Percentiles rank a stretch among this genome's conserved stretches.
Conservation (phyloP, 495 filamentous ascomycete species). For the Podospora comata region DNA sequence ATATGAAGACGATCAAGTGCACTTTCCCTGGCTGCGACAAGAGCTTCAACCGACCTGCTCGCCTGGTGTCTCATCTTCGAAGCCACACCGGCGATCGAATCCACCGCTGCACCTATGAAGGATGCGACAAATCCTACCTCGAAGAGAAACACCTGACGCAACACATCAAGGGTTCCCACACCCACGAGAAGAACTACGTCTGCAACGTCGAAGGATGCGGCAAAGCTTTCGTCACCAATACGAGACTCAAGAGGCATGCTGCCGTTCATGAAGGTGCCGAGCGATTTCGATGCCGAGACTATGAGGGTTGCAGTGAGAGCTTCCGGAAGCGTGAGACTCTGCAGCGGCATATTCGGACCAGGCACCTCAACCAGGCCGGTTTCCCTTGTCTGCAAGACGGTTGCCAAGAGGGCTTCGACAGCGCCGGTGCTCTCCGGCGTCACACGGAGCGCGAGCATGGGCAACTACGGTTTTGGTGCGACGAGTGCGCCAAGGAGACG, state of each 20-base stretch:
- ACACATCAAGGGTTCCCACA: constrained; percentile 80
- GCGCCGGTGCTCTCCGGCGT: constrained; percentile 59
- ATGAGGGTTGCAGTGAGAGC: constrained; percentile 67
- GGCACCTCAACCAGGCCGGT: constrained; percentile 65
- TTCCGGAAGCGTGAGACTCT: constrained; percentile 90
- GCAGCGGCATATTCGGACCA: constrained; percentile 70
- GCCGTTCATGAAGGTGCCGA: constrained; percentile 65
- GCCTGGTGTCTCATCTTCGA: constrained; percentile 71
- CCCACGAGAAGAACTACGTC: constrained; percentile 62
- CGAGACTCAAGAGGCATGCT: constrained; percentile 65
- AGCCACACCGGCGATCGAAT: constrained; percentile 78
- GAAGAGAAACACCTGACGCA: constrained; percentile 77
- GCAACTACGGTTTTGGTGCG: constrained; percentile 66
- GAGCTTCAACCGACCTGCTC: constrained; percentile 82
- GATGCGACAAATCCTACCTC: constrained; percentile 77
- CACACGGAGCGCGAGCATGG: constrained; percentile 71
- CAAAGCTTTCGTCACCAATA: constrained; percentile 75
- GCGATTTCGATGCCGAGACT: constrained; percentile 67
- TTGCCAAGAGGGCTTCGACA: constrained; percentile 72
- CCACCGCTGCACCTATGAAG: constrained; percentile 61
- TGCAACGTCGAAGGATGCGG: constrained; percentile 70
- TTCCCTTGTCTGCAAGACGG: constrained; percentile 64
- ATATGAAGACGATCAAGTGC: constrained; percentile 71
- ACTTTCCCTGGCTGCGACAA: constrained; percentile 66
- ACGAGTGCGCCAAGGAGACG: constrained; percentile 52